These are phyloP conservation scores for Hypoxylon rickii DNA, from an alignment of 495 filamentous ascomycete species.

Conservation along the genomic window DNA sequence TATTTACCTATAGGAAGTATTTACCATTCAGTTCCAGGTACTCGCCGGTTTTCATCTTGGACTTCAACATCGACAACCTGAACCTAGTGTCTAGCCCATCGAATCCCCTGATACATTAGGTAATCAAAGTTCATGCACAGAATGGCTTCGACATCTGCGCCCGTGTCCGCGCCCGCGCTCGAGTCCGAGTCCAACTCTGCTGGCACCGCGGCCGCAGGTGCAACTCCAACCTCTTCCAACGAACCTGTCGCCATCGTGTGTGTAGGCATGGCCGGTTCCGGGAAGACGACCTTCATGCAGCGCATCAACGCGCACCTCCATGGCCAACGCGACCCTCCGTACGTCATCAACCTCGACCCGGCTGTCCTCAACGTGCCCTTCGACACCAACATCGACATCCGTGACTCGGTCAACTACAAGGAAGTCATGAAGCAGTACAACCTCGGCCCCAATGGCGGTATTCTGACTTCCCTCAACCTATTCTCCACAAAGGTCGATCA, in stretches of 20 bases:
- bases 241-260: constrained; percentile 77
- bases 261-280: constrained; percentile 96
- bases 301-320: constrained; percentile 92
- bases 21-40: no score
- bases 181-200: constrained; percentile 18
- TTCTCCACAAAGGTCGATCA: constrained; percentile 98
- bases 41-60: no score
- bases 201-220: constrained; percentile 9
- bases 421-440: constrained; percentile 99
- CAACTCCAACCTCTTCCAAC: constrained; percentile 3
- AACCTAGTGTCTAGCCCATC: no score
- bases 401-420: constrained; percentile 98
- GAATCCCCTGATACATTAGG: no score
- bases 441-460: constrained; percentile 96
- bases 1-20: no score
- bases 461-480: constrained; percentile 91
- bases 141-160: background rate
- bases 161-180: constrained; percentile 20
- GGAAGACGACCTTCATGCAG: constrained; percentile 99
- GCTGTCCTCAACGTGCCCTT: constrained; percentile 96
- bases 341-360: constrained; percentile 96
- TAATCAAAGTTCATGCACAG: background rate
- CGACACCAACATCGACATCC: constrained; percentile 97
- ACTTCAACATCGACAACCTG: background rate
- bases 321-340: constrained; percentile 71